A percentile compares a stretch with the other conserved stretches of the same genome.
Conservation (phyloP, 352 stramenopile genomes). For the Pythium grandisporangium region DNA sequence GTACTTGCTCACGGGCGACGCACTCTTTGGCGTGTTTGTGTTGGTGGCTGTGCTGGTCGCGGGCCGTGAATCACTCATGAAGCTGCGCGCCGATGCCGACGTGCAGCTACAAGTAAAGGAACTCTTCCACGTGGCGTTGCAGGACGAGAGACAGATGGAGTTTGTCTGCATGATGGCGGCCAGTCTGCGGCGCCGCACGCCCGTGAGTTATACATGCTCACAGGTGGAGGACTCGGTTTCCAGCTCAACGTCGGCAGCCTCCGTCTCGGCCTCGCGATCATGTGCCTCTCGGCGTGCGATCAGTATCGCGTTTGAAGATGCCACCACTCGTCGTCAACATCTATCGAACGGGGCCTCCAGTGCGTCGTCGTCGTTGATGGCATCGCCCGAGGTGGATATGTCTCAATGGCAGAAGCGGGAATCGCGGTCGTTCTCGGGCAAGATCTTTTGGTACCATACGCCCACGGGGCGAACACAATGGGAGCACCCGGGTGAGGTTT, state of each 20-base stretch:
- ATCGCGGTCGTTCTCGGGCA: slow-evolving; percentile 57
- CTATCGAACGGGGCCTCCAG: too few species aligned
- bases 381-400: slow-evolving; percentile 53
- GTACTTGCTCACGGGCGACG: slow-evolving; percentile 62
- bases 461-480: slow-evolving; percentile 70
- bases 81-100: slow-evolving; percentile 19
- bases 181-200: slow-evolving; percentile 45
- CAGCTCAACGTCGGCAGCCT: too few species aligned
- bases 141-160: slow-evolving; percentile 29
- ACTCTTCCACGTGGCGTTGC: slow-evolving; percentile 23
- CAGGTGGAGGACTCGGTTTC: slow-evolving; percentile 29
- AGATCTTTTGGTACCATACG: slow-evolving; percentile 75
- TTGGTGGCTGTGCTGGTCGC: slow-evolving; percentile 49
- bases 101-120: slow-evolving; percentile 30
- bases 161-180: slow-evolving; percentile 55
- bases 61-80: slow-evolving; percentile 23
- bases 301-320: slow-evolving; percentile 46
- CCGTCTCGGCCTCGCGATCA: too few species aligned
- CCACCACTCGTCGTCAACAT: too few species aligned
- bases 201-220: slow-evolving; percentile 52
- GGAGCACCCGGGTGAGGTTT: slow-evolving; percentile 62
- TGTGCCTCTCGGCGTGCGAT: slow-evolving; percentile 46
- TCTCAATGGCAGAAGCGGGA: slow-evolving; percentile 73
- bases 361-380: slow-evolving; percentile 13
- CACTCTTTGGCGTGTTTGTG: slow-evolving; percentile 63